Percentiles rank a stretch among this genome's conserved stretches.
Evolutionary conservation across 2,329 filamentous ascomycete species (phyloP).

Genomic region (Fusarium sp.): DNA sequence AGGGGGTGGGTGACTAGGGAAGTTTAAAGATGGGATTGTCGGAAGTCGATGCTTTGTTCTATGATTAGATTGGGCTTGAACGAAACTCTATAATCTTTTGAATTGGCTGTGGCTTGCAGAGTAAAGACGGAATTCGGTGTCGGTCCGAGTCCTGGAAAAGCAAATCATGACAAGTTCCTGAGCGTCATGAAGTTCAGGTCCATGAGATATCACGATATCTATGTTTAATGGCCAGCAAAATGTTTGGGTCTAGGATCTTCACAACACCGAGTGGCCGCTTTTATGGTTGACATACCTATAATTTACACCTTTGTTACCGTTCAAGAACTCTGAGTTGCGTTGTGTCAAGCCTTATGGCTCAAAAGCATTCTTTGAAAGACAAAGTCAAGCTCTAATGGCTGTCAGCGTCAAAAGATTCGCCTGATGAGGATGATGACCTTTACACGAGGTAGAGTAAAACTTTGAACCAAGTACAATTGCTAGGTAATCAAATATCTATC

Average conservation of each 20-base stretch:
- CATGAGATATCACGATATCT: not conserved
- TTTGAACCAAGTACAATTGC: not conserved
- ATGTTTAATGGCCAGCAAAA: not conserved
- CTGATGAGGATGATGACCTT: not conserved
- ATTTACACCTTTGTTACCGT: not conserved
- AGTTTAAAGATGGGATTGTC: slow-evolving; percentile 17
- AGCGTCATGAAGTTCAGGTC: not conserved
- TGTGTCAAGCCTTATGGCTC: not conserved
- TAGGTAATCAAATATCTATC: not conserved
- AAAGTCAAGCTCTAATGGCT: not conserved
- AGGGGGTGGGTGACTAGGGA: slow-evolving; percentile 20
- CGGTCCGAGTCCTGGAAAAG: not conserved
- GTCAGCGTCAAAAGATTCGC: not conserved
- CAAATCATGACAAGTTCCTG: not conserved
- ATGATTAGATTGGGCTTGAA: slow-evolving; percentile 2
- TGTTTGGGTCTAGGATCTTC: not conserved
- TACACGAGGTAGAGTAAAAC: too few species aligned
- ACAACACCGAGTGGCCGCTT: not conserved
- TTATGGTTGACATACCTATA: not conserved
- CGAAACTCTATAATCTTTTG: not conserved
- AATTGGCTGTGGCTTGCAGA: not conserved
- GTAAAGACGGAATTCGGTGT: not conserved
- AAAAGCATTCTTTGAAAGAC: not conserved
- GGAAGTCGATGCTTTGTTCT: slow-evolving; percentile 19
- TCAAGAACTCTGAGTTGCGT: not conserved